Conservation (phyloP, 768 basidiomycete species). For the Mycena alexandri region DNA sequence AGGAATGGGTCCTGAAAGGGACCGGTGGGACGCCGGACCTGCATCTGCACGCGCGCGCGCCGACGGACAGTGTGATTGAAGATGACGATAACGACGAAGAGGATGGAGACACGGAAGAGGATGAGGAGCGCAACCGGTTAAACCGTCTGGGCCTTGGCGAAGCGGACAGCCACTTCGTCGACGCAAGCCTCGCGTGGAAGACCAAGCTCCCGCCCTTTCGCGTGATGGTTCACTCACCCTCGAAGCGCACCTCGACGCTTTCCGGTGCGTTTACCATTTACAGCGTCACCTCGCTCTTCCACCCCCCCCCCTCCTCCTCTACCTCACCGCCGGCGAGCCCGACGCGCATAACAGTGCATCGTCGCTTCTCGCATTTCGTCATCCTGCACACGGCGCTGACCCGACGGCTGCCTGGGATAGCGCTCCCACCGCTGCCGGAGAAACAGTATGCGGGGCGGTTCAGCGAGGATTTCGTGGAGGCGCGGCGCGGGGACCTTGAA, state of each 20-base stretch:
- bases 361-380: slow-evolving; percentile 89
- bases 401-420: slow-evolving; percentile 79
- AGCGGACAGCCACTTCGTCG: slow-evolving; percentile 78
- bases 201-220: slow-evolving; percentile 79
- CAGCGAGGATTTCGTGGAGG: slow-evolving; percentile 85
- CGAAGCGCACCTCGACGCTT: slow-evolving; percentile 75
- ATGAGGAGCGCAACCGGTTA: slow-evolving; percentile 56
- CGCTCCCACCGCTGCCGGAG: slow-evolving; percentile 85
- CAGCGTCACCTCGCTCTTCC: slow-evolving; percentile 81
- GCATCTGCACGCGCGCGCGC: too few relatives aligned
- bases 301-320: slow-evolving; percentile 41
- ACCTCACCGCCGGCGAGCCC: slow-evolving; percentile 50
- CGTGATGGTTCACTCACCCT: slow-evolving; percentile 83
- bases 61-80: too few relatives aligned
- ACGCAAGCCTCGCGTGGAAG: slow-evolving; percentile 79
- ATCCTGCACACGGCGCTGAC: slow-evolving; percentile 79
- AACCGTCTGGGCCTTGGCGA: slow-evolving; percentile 62
- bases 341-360: slow-evolving; percentile 77
- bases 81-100: slow-evolving; percentile 34
- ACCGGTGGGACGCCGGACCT: slow-evolving; percentile 42
- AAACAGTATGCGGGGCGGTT: slow-evolving; percentile 89
- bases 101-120: slow-evolving; percentile 45
- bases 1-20: slow-evolving; percentile 85
- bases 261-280: slow-evolving; percentile 84
- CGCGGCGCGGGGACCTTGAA: slow-evolving; percentile 84